Conservation (phyloP, 208 protist species). For the Leishmania tarentolae region DNA sequence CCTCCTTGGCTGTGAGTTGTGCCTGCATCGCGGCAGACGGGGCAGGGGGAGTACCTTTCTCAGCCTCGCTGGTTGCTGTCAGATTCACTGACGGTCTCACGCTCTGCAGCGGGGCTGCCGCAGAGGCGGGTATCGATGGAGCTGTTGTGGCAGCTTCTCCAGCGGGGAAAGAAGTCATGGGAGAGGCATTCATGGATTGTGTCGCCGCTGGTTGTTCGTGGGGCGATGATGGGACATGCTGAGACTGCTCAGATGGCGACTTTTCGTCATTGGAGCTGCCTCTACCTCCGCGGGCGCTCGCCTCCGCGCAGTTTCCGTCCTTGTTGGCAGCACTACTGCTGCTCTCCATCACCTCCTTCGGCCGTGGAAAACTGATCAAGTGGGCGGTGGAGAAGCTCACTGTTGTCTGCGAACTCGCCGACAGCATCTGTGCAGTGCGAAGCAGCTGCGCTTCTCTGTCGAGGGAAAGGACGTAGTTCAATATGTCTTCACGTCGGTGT, state of each 20-base stretch:
- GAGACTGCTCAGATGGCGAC: neutral
- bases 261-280: neutral
- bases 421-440: slow-evolving; percentile 59
- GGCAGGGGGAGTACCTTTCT: neutral
- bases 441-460: slow-evolving; percentile 68
- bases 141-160: neutral
- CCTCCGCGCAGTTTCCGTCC: neutral
- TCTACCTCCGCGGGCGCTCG: neutral
- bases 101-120: neutral
- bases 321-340: neutral
- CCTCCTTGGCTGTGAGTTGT: slow-evolving; percentile 45
- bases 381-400: slow-evolving; percentile 63
- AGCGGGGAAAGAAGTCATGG: neutral
- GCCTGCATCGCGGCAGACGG: slow-evolving; percentile 20
- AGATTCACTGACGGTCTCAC: neutral
- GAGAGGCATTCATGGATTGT: neutral
- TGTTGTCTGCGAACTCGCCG: slow-evolving; percentile 45
- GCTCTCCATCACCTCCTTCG: neutral
- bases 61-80: neutral
- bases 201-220: neutral
- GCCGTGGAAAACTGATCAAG: slow-evolving; percentile 29
- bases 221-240: neutral
- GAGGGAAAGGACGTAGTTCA: slow-evolving; percentile 59
- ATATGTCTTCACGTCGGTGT: slow-evolving; percentile 45
- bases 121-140: neutral